Evolutionary conservation across 2,329 filamentous ascomycete species (phyloP).

Genomic region (Mycosphaerella sp.): DNA sequence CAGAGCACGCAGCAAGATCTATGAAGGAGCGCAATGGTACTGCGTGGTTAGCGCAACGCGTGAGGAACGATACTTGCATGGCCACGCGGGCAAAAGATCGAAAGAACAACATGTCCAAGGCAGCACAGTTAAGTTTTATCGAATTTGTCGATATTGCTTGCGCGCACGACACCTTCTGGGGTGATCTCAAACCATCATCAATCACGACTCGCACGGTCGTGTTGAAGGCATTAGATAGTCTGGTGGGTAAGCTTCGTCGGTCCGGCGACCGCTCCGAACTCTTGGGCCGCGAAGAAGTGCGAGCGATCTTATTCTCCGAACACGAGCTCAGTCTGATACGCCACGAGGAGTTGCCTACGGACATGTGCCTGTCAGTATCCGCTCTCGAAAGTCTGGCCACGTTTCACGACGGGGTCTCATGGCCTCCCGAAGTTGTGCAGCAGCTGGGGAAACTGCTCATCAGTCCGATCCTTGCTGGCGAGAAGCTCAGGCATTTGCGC

Average conservation of each 20-base stretch:
- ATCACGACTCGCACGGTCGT: slow-evolving; percentile 60
- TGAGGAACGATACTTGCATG: slow-evolving; percentile 41
- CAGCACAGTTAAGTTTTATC: slow-evolving; percentile 52
- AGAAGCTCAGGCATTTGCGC: slow-evolving; percentile 18
- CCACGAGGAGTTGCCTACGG: slow-evolving; percentile 35
- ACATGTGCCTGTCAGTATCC: slow-evolving; percentile 46
- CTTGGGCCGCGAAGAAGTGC: slow-evolving; percentile 33
- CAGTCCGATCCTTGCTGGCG: slow-evolving; percentile 11
- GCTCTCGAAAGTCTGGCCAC: slow-evolving; percentile 31
- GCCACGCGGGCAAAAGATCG: slow-evolving; percentile 59
- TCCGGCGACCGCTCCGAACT: slow-evolving; percentile 45
- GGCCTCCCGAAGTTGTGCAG: slow-evolving; percentile 24
- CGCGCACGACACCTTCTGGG: slow-evolving; percentile 54
- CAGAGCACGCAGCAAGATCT: slow-evolving; percentile 54
- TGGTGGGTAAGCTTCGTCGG: slow-evolving; percentile 46
- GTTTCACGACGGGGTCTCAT: slow-evolving; percentile 20
- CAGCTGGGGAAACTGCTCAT: slow-evolving; percentile 18
- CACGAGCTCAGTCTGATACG: slow-evolving; percentile 11
- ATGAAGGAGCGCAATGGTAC: slow-evolving; percentile 34
- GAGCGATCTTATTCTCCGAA: slow-evolving; percentile 16
- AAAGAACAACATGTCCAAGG: slow-evolving; percentile 62
- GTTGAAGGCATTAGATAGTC: slow-evolving; percentile 57
- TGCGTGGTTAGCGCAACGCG: slow-evolving; percentile 48
- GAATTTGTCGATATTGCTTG: slow-evolving; percentile 45
- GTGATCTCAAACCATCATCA: slow-evolving; percentile 43